Evolutionary conservation across 192 early-diverging fungal species (phyloP), one percentile per base, ranked within the genome.

Genomic region (Kickxella alabastrina): DNA sequence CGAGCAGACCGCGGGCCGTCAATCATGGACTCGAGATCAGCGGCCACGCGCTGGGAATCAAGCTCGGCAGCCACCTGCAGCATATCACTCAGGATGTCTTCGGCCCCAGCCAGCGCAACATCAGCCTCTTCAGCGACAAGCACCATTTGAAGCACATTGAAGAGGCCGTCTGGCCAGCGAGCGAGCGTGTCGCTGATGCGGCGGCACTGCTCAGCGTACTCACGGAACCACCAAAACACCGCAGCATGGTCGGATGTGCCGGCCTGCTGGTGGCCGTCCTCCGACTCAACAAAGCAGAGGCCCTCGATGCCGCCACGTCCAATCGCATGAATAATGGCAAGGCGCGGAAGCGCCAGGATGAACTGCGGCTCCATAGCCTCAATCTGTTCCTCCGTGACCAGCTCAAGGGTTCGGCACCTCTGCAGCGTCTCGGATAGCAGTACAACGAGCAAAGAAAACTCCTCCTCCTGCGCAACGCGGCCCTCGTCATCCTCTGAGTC

Each of bases 391-490:
- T 32, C 41, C 5, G 59, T 49, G 28, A 83, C 41, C 43, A 74
- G 53, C 3, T 36, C 44, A 27, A 54, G 31, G 14, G 3, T n/a
- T 34, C 80, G 15, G 29, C 63, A 62, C 42, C 74, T 65, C 38
- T 85, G 51, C 32, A 87, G 55, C 0, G 83, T 80, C 52, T 85
- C 85, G 35, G 75, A 79, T 63, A 87, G 64, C 18, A 87, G 71
- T 37, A 85, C 80, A 57, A 82, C 64, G n/a, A 79, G 57, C 39
- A 77, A 25, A 15, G 62, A 50, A 23, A 75, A 68, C 51, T 62
- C 57, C 17, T 68, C 61, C 37, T 68, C 58, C 52, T 66, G 70
- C 13, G 63, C 63, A 17, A 57, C 38, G 4, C 41, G 49, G 15
- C 43, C 62, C 15, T 45, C 42, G 7, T 35, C 43, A 26, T 67